Evolutionary conservation across 306 rosid species (phyloP).

Genomic region (Urtica urens): DNA sequence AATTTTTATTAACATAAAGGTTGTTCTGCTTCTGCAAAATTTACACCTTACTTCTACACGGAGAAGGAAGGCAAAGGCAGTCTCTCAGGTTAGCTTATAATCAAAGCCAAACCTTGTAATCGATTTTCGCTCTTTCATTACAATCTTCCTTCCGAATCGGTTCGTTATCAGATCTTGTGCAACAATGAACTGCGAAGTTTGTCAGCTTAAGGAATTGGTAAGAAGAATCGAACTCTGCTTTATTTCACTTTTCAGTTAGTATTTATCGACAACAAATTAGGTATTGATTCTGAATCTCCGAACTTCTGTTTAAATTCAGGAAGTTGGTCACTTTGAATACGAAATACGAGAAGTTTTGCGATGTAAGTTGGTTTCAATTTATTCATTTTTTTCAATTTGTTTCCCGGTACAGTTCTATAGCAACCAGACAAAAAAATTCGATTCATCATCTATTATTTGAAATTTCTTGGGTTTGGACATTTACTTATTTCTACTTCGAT

Average conservation of each 20-base stretch:
- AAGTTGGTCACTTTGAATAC: constrained; percentile 78
- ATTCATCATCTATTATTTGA: too few relatives aligned
- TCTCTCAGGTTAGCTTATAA: background rate
- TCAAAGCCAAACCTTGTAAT: background rate
- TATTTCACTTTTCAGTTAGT: background rate
- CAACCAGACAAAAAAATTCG: too few relatives aligned
- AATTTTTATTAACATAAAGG: too few relatives aligned
- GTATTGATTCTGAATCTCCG: background rate
- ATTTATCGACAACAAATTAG: background rate
- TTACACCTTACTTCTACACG: too few relatives aligned
- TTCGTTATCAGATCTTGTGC: background rate
- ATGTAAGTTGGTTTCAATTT: constrained; percentile 34
- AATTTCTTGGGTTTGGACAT: too few relatives aligned
- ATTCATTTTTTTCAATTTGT: too few relatives aligned
- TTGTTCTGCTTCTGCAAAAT: too few relatives aligned
- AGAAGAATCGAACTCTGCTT: background rate
- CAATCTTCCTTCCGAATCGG: constrained; percentile 21
- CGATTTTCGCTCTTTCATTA: background rate
- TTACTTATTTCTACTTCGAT: too few relatives aligned
- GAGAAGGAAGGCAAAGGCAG: background rate
- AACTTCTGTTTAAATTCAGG: constrained; percentile 27
- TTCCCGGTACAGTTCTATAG: too few relatives aligned
- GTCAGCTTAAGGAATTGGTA: constrained; percentile 86
- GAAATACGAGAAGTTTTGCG: constrained; percentile 91
- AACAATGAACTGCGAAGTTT: constrained; percentile 86